Base-by-base conservation (phyloP, 192 early-diverging fungal genomes). In the Chytriomyces confervae region DNA sequence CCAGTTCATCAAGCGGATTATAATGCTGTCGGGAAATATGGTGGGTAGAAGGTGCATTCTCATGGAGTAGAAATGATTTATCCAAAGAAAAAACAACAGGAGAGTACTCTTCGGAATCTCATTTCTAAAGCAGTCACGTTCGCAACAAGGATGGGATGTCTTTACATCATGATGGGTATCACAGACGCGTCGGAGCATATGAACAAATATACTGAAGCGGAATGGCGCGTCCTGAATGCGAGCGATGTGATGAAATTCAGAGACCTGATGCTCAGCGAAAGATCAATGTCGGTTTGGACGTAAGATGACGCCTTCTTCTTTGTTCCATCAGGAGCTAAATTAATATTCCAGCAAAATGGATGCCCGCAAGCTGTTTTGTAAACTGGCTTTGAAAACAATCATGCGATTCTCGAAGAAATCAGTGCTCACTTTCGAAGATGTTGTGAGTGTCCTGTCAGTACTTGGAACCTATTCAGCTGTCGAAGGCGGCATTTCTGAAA, bases 271-370 rank as follows among this genome's bases (percentile, higher is more conserved):
- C 9, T 20, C 16, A 66, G 64, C 27, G 49, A 75, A 7, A 49
- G 78, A 51, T 53, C 78, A 18, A 72, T 75, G 8, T 66, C 64
- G 7, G 70, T 79, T 24, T 79, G 78, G 78, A 79, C 78, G 78
- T 79, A 50, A 75, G 78, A 72, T n/a, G 72, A n/a, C 0, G 20
- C 0, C 5, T 65, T 63, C n/a, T 69, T n/a, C 18, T 18, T 45
- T 61, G 48, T 68, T 11, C 36, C 46, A 29, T 13, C 48, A 65
- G 44, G 36, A 27, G 20, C 43, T 61, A 72, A 72, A 45, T 53
- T 18, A 18, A 27, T n/a, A 43, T 46, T 62, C 10, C 27, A 70
- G 66, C n/a, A 75, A 65, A 68, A 48, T 48, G 5, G 78, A 75
- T 24, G 62, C 78, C 5, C 63, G 64, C 9, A 61, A 46, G 5